Evolutionary conservation across 495 filamentous ascomycete genomes (phyloP), one percentile per base, ranked within the genome.

Genomic region (Xanthoparmelia taractica): DNA sequence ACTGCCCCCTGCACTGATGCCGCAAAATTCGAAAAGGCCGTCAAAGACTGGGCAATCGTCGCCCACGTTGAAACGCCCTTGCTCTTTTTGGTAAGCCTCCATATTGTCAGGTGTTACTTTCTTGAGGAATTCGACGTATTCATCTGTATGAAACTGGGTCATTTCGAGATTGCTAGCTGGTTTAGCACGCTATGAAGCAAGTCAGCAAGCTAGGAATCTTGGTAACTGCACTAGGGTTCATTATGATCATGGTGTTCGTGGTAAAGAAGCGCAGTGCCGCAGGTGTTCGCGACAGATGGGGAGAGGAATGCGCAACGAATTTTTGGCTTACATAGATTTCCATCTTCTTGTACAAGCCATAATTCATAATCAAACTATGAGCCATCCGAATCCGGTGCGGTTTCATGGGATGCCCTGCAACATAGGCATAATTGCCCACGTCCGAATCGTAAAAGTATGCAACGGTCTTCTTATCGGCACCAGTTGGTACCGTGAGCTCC

Each of bases 131-230:
- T 99, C 95, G 70, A 99, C 92, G 74, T 99, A 99, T 75, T 99
- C 94, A 73, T 99, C 94, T 11, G 94, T 97, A 74, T 99, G 94
- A 72, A 97, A 99, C 73, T 97, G 95, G 61, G 94, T 97, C 94
- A 99, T 99, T 72, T 99, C 94, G 66, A 88, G 87, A 63, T 90
- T 91, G 34, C 90, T 93, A 20, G 94, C 94, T 13, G 94, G 94
- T 79, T 99, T 99, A 48, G 94, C 94, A 68, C 94, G 90, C 92
- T 97, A 69, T 31, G 63, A 67, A 60, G 55, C 27, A 54, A 56
- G 63, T 79, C 59, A 79, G 45, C 43, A 18, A 55, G 3, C 60
- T 3, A 23, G 8, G 18, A 3, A 41, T 11, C 33, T n/a, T 48
- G 18, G 60, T 27, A 63, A 2, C 31, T 18, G 5, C 13, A 31